These are phyloP conservation scores for Pseudogymnoascus destructans DNA, from an alignment of 2,329 filamentous ascomycete species.

Conservation along the genomic window DNA sequence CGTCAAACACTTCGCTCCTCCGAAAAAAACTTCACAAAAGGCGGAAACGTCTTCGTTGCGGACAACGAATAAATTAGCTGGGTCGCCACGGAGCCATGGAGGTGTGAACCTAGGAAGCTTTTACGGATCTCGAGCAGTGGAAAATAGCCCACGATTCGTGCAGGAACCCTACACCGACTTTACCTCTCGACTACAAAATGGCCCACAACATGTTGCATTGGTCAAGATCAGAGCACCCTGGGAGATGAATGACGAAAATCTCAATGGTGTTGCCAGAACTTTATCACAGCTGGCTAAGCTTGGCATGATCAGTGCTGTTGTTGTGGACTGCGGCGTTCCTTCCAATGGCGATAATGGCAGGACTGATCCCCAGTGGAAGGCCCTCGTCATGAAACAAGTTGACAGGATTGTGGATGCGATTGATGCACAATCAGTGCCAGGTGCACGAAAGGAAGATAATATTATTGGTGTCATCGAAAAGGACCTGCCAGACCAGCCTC, in stretches of 20 bases:
- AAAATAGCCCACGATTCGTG: conserved; percentile 46
- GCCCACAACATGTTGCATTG: conserved; percentile 59
- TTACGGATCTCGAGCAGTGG: conserved; percentile 44
- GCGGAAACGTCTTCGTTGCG: conserved; percentile 21
- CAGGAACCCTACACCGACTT: conserved; percentile 31
- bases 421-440: conserved; percentile 52
- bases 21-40: conserved; percentile 25
- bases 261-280: conserved; percentile 69
- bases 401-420: conserved; percentile 64
- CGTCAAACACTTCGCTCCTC: conserved; percentile 64
- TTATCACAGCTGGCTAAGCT: conserved; percentile 71
- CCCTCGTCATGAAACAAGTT: conserved; percentile 47
- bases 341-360: conserved; percentile 20
- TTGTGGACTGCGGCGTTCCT: conserved; percentile 56
- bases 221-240: conserved; percentile 73
- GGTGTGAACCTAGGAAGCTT: conserved; percentile 49
- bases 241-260: conserved; percentile 49
- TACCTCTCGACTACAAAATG: conserved; percentile 22
- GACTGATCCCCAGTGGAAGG: conserved; percentile 27
- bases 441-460: conserved; percentile 53
- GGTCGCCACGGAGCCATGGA: conserved; percentile 18
- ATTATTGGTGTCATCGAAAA: conserved; percentile 27
- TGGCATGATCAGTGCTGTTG: conserved; percentile 68
- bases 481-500: background rate
- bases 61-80: conserved; percentile 13